Evolutionary conservation across 1,284 basidiomycete genomes (phyloP), one percentile per base, ranked within the genome.

Genomic region (Blastosporella zonata): DNA sequence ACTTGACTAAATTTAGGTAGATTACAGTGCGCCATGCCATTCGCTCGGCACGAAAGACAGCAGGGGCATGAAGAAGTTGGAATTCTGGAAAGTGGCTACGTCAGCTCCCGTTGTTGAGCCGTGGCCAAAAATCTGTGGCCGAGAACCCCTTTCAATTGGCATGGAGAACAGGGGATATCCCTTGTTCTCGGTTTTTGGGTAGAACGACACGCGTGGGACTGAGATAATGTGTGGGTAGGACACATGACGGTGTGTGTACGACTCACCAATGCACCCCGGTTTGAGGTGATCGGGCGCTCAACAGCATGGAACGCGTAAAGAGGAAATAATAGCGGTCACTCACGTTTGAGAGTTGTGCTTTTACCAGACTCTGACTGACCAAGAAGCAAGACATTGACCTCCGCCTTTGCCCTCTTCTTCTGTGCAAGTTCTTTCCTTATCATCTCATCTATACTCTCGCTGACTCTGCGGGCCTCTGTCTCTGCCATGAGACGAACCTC

Each of bases 341-440:
- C 71, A 90, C 87, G 86, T 70, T 90, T 90, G 56, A 90, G 72
- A 4, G 87, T 89, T 10, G 87, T 90, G 61, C 82, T 87, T 72
- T 90, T 90, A 31, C 85, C 84, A 57, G 82, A 86, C 72, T 90
- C 87, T 57, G 84, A 87, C 73, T 90, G 87, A 50, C 88, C 88
- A 27, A 91, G 78, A 47, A 91, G 73, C 44, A 91, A 71, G 40
- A 91, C 78, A 62, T 84, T 86, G 63, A 90, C 77, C 58, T 82
- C 79, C 46, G 74, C 68, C 57, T 78, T 81, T 46, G 68, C 67
- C 63, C 76, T 80, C 68, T 77, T 80, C 57, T 69, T 70, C 55
- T 80, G 79, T 49, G 71, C 75, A 49, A 74, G 72, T 58, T 87
- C 84, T 51, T 76, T 72, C 50, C 75, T 75, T 59, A 91, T 70